phyloP scores from a whole-genome alignment of 495 filamentous ascomycete species.

The Penicillium mononematosum region DNA sequence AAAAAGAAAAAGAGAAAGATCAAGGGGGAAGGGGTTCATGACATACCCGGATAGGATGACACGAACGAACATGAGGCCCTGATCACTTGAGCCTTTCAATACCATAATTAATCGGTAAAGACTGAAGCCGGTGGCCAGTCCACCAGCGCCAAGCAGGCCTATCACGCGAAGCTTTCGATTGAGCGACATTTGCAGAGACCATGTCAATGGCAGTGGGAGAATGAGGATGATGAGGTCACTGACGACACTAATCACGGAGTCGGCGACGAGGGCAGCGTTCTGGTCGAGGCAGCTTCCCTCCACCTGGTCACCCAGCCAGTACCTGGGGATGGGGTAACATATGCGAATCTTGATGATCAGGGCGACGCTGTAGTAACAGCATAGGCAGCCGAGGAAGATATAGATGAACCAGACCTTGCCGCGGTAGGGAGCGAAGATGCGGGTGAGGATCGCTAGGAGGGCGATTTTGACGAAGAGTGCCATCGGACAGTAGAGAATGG shows the following conservation, averaged over 20 bases:
- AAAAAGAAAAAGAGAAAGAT: background rate
- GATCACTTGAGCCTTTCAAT: conserved; percentile 34
- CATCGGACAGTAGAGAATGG: conserved; percentile 50
- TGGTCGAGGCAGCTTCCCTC: conserved; percentile 41
- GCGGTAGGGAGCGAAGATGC: conserved; percentile 46
- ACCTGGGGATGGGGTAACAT: conserved; percentile 21
- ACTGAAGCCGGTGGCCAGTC: conserved; percentile 47
- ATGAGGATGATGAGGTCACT: conserved; percentile 48
- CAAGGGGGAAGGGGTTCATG: background rate
- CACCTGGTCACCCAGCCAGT: conserved; percentile 23
- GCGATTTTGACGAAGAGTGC: conserved; percentile 47
- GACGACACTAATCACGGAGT: conserved; percentile 48
- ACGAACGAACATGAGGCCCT: conserved; percentile 43
- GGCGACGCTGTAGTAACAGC: conserved; percentile 36
- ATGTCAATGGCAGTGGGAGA: conserved; percentile 47
- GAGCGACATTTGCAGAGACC: conserved; percentile 48
- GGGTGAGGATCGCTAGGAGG: conserved; percentile 47
- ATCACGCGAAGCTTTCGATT: conserved; percentile 47
- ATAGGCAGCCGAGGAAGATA: conserved; percentile 43
- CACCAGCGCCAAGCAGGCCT: conserved; percentile 46
- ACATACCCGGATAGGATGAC: conserved; percentile 49
- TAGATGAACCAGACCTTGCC: conserved; percentile 43
- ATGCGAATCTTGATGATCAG: conserved; percentile 31
- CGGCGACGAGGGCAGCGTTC: conserved; percentile 43
- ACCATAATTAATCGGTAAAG: conserved; percentile 47